Evolutionary conservation across 176 grass and related monocot genomes (phyloP).

Genomic region (Cenchrus purpureus): DNA sequence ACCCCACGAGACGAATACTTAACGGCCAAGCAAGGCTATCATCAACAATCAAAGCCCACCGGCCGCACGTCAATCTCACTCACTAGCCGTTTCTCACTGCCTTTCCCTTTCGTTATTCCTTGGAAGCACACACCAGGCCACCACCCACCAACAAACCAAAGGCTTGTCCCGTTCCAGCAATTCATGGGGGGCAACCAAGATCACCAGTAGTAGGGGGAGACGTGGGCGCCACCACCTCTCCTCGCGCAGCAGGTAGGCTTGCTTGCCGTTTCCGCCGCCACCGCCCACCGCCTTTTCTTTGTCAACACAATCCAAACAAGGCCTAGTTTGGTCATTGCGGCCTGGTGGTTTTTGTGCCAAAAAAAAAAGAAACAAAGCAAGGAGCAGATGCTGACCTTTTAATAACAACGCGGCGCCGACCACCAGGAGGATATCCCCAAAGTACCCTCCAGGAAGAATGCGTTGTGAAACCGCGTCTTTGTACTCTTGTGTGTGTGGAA

Average conservation of each 20-base stretch:
- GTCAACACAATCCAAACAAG: neutral
- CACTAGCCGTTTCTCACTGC: too few species aligned
- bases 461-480: conserved; percentile 30
- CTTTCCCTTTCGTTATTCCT: neutral
- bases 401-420: neutral
- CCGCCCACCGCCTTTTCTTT: neutral
- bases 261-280: neutral
- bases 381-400: too few species aligned
- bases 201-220: neutral
- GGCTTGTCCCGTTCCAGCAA: neutral
- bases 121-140: neutral
- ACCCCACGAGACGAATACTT: neutral
- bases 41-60: neutral
- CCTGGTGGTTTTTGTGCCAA: too few species aligned
- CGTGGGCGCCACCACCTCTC: conserved; percentile 7
- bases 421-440: neutral
- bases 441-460: neutral
- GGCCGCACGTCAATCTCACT: neutral
- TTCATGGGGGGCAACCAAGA: conserved; percentile 16
- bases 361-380: too few species aligned
- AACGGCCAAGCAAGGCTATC: neutral
- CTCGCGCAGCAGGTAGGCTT: too few species aligned
- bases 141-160: too few species aligned
- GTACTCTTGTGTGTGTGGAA: too few species aligned
- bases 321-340: neutral